Conservation (phyloP, 169 alveolate species). For the Perkinsus olseni region DNA sequence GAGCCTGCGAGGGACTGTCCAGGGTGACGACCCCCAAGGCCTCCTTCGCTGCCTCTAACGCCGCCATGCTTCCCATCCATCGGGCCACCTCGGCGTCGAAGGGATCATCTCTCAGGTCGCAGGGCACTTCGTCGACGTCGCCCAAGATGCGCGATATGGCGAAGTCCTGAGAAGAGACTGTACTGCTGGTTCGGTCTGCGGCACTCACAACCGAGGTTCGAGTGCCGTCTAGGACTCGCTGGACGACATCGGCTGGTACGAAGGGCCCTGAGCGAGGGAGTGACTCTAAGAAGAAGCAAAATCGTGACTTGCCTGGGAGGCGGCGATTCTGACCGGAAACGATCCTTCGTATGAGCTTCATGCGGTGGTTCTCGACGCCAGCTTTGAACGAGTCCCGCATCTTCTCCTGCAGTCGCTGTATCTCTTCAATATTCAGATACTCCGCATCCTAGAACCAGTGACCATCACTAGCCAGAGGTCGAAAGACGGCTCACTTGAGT, state of each 20-base stretch:
- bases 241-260: background rate
- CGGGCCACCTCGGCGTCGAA: background rate
- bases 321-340: background rate
- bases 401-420: background rate
- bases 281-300: background rate
- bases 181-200: background rate
- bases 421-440: background rate
- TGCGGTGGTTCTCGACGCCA: background rate
- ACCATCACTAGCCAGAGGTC: background rate
- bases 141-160: background rate
- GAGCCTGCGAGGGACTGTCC: too few species aligned
- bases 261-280: background rate
- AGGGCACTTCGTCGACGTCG: background rate
- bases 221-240: background rate
- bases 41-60: background rate
- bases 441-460: background rate
- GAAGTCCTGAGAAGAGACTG: background rate
- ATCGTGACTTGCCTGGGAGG: background rate
- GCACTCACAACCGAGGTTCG: background rate
- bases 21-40: background rate
- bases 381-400: background rate
- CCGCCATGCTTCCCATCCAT: background rate
- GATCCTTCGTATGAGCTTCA: background rate
- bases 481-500: background rate
- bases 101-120: background rate